Conservation (phyloP, 2,329 filamentous ascomycete genomes). For the Allantophomopsis cytisporea region DNA sequence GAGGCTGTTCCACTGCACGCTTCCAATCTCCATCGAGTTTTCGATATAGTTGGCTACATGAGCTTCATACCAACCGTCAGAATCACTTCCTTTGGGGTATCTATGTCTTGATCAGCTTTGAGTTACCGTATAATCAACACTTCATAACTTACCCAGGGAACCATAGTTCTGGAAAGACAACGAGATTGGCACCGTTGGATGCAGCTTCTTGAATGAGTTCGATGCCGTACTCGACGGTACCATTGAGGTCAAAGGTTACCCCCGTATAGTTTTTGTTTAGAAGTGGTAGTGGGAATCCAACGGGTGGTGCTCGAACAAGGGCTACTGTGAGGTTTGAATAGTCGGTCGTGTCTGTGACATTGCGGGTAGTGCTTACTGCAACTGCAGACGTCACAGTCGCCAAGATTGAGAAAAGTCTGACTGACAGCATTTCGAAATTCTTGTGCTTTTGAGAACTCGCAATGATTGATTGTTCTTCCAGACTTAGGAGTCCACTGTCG, state of each 20-base stretch:
- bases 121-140: neutral
- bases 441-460: too few relatives aligned
- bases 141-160: conserved; percentile 1
- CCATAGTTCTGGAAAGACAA: conserved; percentile 2
- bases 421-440: too few relatives aligned
- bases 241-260: conserved; percentile 1
- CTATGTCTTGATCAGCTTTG: neutral
- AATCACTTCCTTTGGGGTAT: conserved; percentile 1
- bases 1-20: neutral
- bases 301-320: neutral
- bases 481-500: too few relatives aligned
- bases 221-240: neutral
- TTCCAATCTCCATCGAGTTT: conserved; percentile 1
- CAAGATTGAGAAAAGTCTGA: too few relatives aligned
- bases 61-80: neutral
- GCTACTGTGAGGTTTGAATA: conserved; percentile 1
- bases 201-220: conserved; percentile 1
- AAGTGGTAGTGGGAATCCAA: neutral
- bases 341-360: too few relatives aligned
- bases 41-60: conserved; percentile 1
- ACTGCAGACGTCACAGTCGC: too few relatives aligned
- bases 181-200: conserved; percentile 1
- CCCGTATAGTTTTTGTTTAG: neutral
- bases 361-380: too few relatives aligned
- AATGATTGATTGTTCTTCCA: too few relatives aligned